Evolutionary conservation across 306 rosid species (phyloP), one percentile per base, ranked within the genome.

Genomic region (Lathyrus sativus): DNA sequence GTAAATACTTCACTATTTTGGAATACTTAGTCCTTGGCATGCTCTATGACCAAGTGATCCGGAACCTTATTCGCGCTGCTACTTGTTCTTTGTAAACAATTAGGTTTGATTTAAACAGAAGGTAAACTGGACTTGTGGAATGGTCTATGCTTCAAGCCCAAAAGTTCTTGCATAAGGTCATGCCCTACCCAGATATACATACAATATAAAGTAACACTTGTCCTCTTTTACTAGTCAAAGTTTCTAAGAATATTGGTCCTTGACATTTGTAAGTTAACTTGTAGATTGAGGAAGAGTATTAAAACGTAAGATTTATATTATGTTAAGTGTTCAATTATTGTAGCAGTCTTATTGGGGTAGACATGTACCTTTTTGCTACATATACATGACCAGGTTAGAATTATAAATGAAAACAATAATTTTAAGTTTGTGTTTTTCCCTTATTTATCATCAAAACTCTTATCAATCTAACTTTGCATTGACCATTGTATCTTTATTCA

Each of bases 391-490:
- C 62, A 13, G 7, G 46, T 35, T 45, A 56, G 14, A 65, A 35
- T 4, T 66, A 33, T 7, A 51, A 67, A 39, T 28, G 11, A 42
- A 11, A 58, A 45, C 13, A 17, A 56, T 22, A 74, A 14, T 65
- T 44, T 22, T 62, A 42, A 22, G 64, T 31, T 43, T 31, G 71
- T 22, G 15, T 62, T 62, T 53, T 62, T 29, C 49, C 12, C 14
- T 26, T 39, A 68, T 37, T 61, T 28, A 29, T 33, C 5, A 45
- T 18, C 5, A 48, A 12, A 72, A 50, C 60, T 61, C 49, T 3
- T 35, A 63, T 76, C 72, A 62, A 22, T 62, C 67, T 62, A 54
- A 54, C 62, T 45, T 55, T 43, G 0, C 44, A 55, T 9, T 19
- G 6, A 11, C 31, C 39, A 22, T 31, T 12, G 26, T 63, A 46